These are phyloP conservation scores for Cystobasidium sp. DNA, from an alignment of 1,284 basidiomycete genomes.

Conservation along the genomic window DNA sequence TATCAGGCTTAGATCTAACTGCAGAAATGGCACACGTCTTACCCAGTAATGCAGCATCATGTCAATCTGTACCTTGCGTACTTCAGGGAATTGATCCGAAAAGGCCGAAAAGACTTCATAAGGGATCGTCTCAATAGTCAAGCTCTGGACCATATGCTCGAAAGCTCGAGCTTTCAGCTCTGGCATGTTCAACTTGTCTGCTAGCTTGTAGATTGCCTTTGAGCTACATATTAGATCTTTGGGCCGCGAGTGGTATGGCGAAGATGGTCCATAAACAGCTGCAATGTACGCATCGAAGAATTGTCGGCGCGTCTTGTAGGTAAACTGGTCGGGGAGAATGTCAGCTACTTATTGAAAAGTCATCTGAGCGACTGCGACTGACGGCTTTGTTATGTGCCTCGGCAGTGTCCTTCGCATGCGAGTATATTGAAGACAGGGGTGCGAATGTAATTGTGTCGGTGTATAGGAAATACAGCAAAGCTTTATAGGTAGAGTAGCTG, in stretches of 20 bases:
- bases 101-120: constrained; percentile 46
- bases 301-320: constrained; percentile 44
- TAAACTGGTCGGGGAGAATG: constrained; percentile 28
- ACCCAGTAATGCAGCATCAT: constrained; percentile 42
- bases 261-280: constrained; percentile 8
- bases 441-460: constrained; percentile 55
- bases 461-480: constrained; percentile 58
- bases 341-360: not conserved
- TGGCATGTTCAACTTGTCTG: constrained; percentile 53
- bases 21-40: not conserved
- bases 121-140: constrained; percentile 43
- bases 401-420: constrained; percentile 50
- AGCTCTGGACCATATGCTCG: constrained; percentile 46
- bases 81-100: constrained; percentile 40
- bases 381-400: constrained; percentile 24
- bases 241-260: constrained; percentile 2
- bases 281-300: constrained; percentile 28
- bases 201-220: constrained; percentile 54
- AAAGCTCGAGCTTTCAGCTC: constrained; percentile 54
- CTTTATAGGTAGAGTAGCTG: constrained; percentile 56
- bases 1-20: too few relatives aligned
- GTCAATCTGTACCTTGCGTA: constrained; percentile 41
- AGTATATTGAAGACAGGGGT: constrained; percentile 53
- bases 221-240: constrained; percentile 45
- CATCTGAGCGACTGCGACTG: not conserved